Conservation (phyloP, 164 flowering plant species). For the Vitis amurensis region DNA sequence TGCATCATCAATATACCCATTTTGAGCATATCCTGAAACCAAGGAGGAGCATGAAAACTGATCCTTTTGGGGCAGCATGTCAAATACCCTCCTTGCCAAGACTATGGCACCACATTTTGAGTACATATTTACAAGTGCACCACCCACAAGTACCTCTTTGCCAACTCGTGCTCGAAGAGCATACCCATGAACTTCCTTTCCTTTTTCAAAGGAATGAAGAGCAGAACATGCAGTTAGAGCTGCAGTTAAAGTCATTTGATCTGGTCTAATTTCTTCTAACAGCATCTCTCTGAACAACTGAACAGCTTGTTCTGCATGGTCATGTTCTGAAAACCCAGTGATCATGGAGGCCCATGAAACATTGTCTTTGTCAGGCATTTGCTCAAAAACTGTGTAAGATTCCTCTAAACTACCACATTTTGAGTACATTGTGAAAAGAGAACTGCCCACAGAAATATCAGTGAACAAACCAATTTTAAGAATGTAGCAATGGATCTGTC, state of each 20-base stretch:
- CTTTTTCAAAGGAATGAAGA: constrained; percentile 35
- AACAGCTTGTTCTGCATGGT: constrained; percentile 47
- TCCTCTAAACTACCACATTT: constrained; percentile 68
- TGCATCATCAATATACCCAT: constrained; percentile 49
- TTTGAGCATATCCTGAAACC: constrained; percentile 70
- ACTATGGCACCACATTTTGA: constrained; percentile 54
- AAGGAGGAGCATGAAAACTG: constrained; percentile 59
- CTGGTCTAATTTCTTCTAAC: constrained; percentile 39
- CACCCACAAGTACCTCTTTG: constrained; percentile 28
- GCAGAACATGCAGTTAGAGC: constrained; percentile 53
- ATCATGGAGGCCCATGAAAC: constrained; percentile 88
- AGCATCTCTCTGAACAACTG: constrained; percentile 55
- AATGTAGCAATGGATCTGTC: constrained; percentile 59
- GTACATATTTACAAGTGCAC: constrained; percentile 69
- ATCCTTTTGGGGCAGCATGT: constrained; percentile 53
- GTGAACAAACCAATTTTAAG: constrained; percentile 48
- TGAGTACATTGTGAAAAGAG: constrained; percentile 82
- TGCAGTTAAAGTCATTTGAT: constrained; percentile 43
- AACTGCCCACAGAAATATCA: constrained; percentile 58
- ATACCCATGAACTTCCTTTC: constrained; percentile 74
- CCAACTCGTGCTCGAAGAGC: constrained; percentile 50
- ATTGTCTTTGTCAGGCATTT: constrained; percentile 53
- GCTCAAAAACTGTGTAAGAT: constrained; percentile 51
- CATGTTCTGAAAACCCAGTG: constrained; percentile 68
- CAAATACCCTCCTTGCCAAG: constrained; percentile 50